phyloP scores from a whole-genome alignment of 306 rosid genomes.

The Citrullus colocynthis region DNA sequence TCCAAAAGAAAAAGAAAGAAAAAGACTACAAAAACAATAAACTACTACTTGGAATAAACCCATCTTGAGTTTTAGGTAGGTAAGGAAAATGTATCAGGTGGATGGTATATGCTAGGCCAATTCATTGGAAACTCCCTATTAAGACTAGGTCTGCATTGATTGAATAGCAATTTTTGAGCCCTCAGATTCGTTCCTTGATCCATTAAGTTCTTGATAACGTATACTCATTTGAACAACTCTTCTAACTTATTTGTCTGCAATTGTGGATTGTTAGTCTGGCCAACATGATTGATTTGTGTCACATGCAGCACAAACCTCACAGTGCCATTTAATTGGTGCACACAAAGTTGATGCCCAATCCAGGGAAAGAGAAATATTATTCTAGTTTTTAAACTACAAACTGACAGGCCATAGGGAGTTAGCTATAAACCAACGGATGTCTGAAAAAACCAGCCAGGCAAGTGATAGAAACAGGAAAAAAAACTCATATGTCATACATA shows the following conservation, averaged over 20 bases:
- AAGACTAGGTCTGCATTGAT: not conserved
- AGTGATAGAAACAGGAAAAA: not conserved
- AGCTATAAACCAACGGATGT: not conserved
- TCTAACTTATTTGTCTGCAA: not conserved
- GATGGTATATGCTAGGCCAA: not conserved
- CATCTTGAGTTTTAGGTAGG: not conserved
- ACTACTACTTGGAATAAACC: not conserved
- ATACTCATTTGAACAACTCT: not conserved
- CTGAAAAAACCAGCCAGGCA: not conserved
- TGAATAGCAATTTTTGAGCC: not conserved
- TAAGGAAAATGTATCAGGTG: not conserved
- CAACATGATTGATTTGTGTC: not conserved
- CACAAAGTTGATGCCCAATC: not conserved
- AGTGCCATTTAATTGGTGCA: not conserved
- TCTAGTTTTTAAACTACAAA: not conserved
- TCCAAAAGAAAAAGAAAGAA: not conserved
- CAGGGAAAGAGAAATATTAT: not conserved
- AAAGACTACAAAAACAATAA: not conserved
- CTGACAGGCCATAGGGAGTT: not conserved
- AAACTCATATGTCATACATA: not conserved
- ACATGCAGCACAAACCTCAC: not conserved
- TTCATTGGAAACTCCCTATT: not conserved
- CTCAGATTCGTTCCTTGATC: not conserved
- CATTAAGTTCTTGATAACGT: not conserved
- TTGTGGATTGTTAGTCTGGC: not conserved